Percentiles rank a stretch among this genome's conserved stretches.
These are phyloP conservation scores for Aspergillus olivimuriae DNA, from an alignment of 495 filamentous ascomycete genomes.

Conservation along the genomic window DNA sequence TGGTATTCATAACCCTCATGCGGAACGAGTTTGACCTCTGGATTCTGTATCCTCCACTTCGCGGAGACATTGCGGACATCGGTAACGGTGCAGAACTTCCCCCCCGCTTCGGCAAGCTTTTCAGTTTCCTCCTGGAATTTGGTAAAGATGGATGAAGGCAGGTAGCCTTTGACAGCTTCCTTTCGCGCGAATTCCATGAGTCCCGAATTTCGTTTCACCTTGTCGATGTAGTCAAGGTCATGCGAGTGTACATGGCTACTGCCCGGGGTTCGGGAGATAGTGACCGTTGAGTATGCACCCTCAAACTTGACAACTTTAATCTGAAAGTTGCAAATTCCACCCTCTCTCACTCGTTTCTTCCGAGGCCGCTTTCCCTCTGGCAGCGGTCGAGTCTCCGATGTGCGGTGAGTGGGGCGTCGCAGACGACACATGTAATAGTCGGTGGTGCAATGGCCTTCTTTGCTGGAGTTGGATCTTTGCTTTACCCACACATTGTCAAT, in stretches of 20 bases:
- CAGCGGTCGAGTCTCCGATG: conserved; percentile 37
- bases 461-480: conserved; percentile 44
- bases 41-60: conserved; percentile 46
- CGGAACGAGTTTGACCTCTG: conserved; percentile 38
- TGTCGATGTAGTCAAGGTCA: conserved; percentile 46
- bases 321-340: conserved; percentile 45
- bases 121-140: conserved; percentile 44
- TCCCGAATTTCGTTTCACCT: conserved; percentile 46
- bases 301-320: conserved; percentile 46
- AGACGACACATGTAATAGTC: conserved; percentile 50
- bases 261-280: conserved; percentile 34
- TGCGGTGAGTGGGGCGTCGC: conserved; percentile 37
- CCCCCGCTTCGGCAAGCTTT: conserved; percentile 43
- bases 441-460: conserved; percentile 42
- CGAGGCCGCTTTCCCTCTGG: conserved; percentile 46
- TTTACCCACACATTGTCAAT: conserved; percentile 51
- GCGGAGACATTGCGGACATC: conserved; percentile 48
- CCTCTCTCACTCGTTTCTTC: conserved; percentile 45
- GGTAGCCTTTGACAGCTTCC: conserved; percentile 46
- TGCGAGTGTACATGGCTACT: conserved; percentile 41
- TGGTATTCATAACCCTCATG: conserved; percentile 49
- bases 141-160: conserved; percentile 47
- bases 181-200: conserved; percentile 45
- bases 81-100: conserved; percentile 43
- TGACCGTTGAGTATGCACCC: conserved; percentile 40